phyloP scores from a whole-genome alignment of 345 rosid species.

The Gossypioides kirkii region DNA sequence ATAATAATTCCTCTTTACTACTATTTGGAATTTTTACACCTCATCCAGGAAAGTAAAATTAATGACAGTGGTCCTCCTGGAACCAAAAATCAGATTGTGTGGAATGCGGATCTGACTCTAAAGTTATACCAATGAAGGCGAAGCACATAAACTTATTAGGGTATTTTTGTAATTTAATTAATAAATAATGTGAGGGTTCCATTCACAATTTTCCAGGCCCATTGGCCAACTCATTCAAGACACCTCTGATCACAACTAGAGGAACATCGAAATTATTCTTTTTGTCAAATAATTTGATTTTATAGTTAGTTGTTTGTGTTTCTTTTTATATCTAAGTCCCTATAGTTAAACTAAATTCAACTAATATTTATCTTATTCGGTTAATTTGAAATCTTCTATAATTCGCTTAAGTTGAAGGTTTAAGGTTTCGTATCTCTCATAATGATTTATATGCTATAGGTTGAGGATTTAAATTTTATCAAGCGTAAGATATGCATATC shows the following conservation, averaged over 20 bases:
- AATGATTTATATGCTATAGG: too few species aligned
- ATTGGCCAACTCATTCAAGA: background rate
- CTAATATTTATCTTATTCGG: too few species aligned
- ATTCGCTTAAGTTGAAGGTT: too few species aligned
- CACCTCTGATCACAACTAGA: background rate
- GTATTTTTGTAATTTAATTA: background rate
- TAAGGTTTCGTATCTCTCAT: too few species aligned
- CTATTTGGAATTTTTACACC: background rate
- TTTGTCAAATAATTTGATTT: too few species aligned
- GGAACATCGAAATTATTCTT: background rate
- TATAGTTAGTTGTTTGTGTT: too few species aligned
- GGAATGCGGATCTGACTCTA: background rate
- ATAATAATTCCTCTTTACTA: background rate
- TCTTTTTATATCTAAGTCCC: too few species aligned
- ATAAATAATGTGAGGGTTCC: background rate
- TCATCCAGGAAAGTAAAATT: background rate
- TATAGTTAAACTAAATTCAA: too few species aligned
- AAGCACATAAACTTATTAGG: background rate
- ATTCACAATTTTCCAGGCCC: background rate
- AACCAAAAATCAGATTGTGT: background rate
- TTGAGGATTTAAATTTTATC: too few species aligned
- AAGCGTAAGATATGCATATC: too few species aligned
- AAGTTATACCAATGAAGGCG: constrained; percentile 4
- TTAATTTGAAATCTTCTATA: too few species aligned
- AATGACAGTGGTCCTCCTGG: background rate